These are phyloP conservation scores for Pythium brachiatum DNA, from an alignment of 352 stramenopile species.

Conservation along the genomic window DNA sequence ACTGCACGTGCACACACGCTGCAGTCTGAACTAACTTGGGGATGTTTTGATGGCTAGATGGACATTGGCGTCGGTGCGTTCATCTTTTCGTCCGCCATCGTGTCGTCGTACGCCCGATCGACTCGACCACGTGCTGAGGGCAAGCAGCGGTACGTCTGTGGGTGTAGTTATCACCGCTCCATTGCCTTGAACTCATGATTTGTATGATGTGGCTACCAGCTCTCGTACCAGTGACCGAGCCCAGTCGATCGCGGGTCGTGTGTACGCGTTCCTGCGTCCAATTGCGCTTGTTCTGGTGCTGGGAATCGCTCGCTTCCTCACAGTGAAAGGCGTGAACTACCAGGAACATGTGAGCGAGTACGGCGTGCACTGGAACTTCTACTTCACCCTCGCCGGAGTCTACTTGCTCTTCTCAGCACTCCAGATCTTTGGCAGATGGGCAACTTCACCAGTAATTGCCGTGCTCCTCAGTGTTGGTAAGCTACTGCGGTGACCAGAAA, in stretches of 20 bases:
- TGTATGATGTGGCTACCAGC: neutral
- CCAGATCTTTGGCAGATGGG: slow-evolving; percentile 43
- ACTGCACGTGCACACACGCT: neutral
- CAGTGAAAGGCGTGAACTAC: slow-evolving; percentile 84
- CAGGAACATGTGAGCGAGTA: slow-evolving; percentile 98
- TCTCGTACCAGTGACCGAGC: neutral
- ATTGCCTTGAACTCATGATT: neutral
- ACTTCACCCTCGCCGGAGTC: slow-evolving; percentile 93
- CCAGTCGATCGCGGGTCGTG: slow-evolving; percentile 10
- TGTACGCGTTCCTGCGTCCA: slow-evolving; percentile 64
- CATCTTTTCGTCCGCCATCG: slow-evolving; percentile 87
- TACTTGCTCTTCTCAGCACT: slow-evolving; percentile 72
- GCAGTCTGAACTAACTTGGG: neutral
- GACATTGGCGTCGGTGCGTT: slow-evolving; percentile 96
- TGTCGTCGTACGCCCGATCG: slow-evolving; percentile 65
- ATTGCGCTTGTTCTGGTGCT: slow-evolving; percentile 72
- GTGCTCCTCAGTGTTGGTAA: slow-evolving; percentile 42
- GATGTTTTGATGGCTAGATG: slow-evolving; percentile 72
- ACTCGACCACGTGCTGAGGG: slow-evolving; percentile 25
- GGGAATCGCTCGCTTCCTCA: slow-evolving; percentile 66
- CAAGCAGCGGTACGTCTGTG: slow-evolving; percentile 24
- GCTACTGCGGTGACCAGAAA: neutral
- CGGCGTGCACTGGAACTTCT: slow-evolving; percentile 99
- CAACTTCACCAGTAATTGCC: slow-evolving; percentile 41
- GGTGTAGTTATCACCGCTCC: neutral